These are phyloP conservation scores for Melastoma malabathricum DNA, from an alignment of 345 rosid species.

Conservation along the genomic window DNA sequence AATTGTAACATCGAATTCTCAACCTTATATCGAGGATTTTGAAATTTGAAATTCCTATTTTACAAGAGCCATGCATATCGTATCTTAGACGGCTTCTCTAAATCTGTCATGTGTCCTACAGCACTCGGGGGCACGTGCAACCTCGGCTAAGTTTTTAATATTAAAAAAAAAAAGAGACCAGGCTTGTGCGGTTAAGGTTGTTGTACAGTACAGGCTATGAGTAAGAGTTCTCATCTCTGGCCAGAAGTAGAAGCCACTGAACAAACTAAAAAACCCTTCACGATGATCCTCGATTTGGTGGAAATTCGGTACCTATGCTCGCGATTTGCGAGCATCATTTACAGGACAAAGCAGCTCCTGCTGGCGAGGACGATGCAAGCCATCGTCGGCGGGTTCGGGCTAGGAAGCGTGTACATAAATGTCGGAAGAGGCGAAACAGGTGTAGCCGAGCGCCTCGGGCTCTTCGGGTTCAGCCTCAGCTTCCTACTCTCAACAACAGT, in stretches of 20 bases:
- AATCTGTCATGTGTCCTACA: too few relatives aligned
- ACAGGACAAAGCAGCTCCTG: slow-evolving; percentile 68
- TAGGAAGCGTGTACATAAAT: slow-evolving; percentile 63
- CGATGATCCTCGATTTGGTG: slow-evolving; percentile 11
- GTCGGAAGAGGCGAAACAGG: slow-evolving; percentile 51
- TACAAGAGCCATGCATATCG: too few relatives aligned
- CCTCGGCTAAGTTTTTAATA: too few relatives aligned
- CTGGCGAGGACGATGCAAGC: slow-evolving; percentile 87
- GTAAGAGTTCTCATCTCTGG: too few relatives aligned
- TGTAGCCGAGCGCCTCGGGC: slow-evolving; percentile 54
- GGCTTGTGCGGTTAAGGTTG: too few relatives aligned
- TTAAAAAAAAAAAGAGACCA: too few relatives aligned
- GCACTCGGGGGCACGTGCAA: too few relatives aligned
- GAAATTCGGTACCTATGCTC: slow-evolving; percentile 64
- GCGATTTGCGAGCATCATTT: slow-evolving; percentile 68
- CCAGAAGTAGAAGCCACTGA: slow-evolving; percentile 12
- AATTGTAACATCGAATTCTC: too few relatives aligned
- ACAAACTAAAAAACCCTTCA: not conserved
- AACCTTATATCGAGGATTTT: too few relatives aligned
- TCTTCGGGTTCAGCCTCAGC: slow-evolving; percentile 80
- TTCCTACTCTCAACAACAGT: slow-evolving; percentile 84
- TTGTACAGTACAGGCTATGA: too few relatives aligned
- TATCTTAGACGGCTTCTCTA: too few relatives aligned
- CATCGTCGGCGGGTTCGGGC: slow-evolving; percentile 57
- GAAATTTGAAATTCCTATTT: too few relatives aligned